Base-by-base conservation (phyloP, 2,329 filamentous ascomycete genomes). In the Hymenoscyphus infarciens region DNA sequence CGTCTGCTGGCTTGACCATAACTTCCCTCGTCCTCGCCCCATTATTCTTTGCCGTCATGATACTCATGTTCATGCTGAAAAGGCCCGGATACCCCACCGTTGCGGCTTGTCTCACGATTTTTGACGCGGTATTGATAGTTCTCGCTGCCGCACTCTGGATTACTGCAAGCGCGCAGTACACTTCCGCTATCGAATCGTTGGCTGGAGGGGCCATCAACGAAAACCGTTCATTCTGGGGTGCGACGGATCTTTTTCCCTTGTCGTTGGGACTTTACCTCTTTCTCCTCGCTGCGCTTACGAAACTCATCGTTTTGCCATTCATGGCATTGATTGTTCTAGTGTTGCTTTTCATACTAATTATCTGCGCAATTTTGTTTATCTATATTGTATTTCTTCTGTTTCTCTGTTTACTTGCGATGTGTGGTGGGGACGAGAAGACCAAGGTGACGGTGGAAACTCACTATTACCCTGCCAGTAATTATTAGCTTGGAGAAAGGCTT, bases 281-380 rank as follows among this genome's bases (percentile, higher is more conserved):
- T 19, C 6, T 22, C 6, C 8, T 29, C 56, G 56, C 56, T 15
- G 56, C 56, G 11, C 11, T 57, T 13, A 22, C 56, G 35, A 57
- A 57, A 57, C 27, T 57, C 13, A 22, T 57, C 56, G 56, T 57
- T 10, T 11, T 57, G 8, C 56, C 56, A 6, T 22, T 57, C 35
- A 25, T 57, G 22, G 56, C 56, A 5, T 22, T 57, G 10, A 29
- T 57, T 39, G 19, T 57, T 27, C 15, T 39, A 10, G 31, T 57
- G n/a, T 42, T 57, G 10, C 22, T 39, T 5, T 39, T 57, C 27
- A 38, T 42, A 38, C 33, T 57, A 11, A 16, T 57, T 7, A 29
- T 42, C 31, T 13, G 16, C 19, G 39, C 39, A 31, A 22, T 42
- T 4, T 10, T 57, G 22, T 15, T 25, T 45, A 39, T 33, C 4